Evolutionary conservation across 768 basidiomycete genomes (phyloP).

Genomic region (Lentinula detonsa): DNA sequence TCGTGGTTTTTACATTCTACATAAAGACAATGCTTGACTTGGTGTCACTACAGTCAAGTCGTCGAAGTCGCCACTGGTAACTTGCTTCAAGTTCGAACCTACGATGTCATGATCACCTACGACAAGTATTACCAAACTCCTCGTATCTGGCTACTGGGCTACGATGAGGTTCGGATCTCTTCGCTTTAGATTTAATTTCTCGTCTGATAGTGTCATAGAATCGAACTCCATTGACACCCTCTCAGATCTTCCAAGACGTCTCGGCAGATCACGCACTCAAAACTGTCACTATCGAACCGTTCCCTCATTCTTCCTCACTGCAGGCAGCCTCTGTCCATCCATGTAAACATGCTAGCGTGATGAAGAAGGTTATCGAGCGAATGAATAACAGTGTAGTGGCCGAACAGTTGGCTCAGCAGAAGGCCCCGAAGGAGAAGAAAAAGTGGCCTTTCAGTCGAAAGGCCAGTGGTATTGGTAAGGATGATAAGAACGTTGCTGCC

Average conservation of each 20-base stretch:
- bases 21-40: slow-evolving; percentile 1
- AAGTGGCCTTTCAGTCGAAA: slow-evolving; percentile 85
- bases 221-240: slow-evolving; percentile 78
- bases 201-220: slow-evolving; percentile 46
- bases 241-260: slow-evolving; percentile 95
- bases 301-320: slow-evolving; percentile 86
- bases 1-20: slow-evolving; percentile 4
- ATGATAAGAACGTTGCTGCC: slow-evolving; percentile 30
- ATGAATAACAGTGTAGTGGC: slow-evolving; percentile 90
- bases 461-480: slow-evolving; percentile 52
- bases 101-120: slow-evolving; percentile 99
- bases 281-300: slow-evolving; percentile 97
- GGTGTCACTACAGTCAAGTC: slow-evolving; percentile 35
- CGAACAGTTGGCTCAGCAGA: slow-evolving; percentile 70
- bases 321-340: slow-evolving; percentile 94
- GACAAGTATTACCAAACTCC: slow-evolving; percentile 99
- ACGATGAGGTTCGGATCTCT: slow-evolving; percentile 70
- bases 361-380: slow-evolving; percentile 99
- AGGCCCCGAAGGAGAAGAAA: slow-evolving; percentile 52
- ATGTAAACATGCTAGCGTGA: slow-evolving; percentile 97
- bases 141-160: slow-evolving; percentile 94
- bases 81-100: slow-evolving; percentile 91
- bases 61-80: slow-evolving; percentile 71
- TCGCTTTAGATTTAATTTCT: neutral
- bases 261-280: slow-evolving; percentile 97